Percentiles rank a stretch among this genome's conserved stretches.
phyloP scores from a whole-genome alignment of 2,329 filamentous ascomycete species.

The Fusarium humuli region DNA sequence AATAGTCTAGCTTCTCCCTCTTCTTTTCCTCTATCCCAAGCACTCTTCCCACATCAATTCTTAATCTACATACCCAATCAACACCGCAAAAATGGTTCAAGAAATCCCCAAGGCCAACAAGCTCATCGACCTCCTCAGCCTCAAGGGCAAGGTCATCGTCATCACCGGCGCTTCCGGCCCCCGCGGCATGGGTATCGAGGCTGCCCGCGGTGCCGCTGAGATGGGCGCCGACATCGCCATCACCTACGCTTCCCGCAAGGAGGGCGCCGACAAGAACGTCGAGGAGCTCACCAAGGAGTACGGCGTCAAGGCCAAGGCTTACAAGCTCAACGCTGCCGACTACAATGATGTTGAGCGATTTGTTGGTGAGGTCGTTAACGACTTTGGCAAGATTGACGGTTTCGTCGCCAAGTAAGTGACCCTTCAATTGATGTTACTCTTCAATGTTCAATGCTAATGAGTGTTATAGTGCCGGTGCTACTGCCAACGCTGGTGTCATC shows the following conservation, averaged over 20 bases:
- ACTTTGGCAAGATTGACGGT: conserved; percentile 80
- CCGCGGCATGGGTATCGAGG: conserved; percentile 76
- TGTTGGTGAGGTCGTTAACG: conserved; percentile 72
- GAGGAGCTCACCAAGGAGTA: conserved; percentile 73
- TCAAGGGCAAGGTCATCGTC: conserved; percentile 79
- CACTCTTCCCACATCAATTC: too few relatives aligned
- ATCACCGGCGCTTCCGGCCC: conserved; percentile 77
- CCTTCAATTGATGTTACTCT: neutral
- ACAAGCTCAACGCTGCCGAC: conserved; percentile 69
- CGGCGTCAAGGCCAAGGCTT: conserved; percentile 73
- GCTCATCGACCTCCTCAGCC: conserved; percentile 75
- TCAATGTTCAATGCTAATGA: too few relatives aligned
- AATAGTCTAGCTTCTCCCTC: conserved; percentile 27
- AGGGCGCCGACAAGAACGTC: conserved; percentile 74
- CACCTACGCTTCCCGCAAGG: conserved; percentile 78
- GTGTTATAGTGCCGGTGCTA: conserved; percentile 54
- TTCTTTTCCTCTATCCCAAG: neutral
- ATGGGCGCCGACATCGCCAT: conserved; percentile 77
- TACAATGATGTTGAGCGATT: conserved; percentile 64
- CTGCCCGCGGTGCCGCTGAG: conserved; percentile 77
- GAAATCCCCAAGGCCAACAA: conserved; percentile 66
- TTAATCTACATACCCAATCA: neutral
- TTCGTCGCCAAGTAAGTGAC: conserved; percentile 77
- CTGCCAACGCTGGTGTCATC: conserved; percentile 74
- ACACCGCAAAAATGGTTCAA: conserved; percentile 61